Evolutionary conservation across 1,284 basidiomycete genomes (phyloP).

Genomic region (Cryptococcus sp.): DNA sequence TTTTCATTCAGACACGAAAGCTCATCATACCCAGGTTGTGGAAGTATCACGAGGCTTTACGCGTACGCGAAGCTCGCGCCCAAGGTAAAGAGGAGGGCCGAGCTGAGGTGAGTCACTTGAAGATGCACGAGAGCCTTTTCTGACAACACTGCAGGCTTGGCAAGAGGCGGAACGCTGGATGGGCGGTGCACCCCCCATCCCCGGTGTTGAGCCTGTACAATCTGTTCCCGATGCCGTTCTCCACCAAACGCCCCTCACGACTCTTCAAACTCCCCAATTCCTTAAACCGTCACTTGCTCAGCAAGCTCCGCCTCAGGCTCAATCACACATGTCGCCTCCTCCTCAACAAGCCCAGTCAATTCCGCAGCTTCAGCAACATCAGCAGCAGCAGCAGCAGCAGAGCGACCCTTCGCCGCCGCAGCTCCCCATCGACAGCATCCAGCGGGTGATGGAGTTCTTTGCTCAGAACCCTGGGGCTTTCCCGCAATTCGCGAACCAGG

Average conservation of each 20-base stretch:
- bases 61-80: slow-evolving; percentile 44
- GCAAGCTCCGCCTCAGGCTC: not conserved
- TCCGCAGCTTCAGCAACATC: not conserved
- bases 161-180: slow-evolving; percentile 50
- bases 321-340: slow-evolving; percentile 4
- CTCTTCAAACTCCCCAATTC: slow-evolving; percentile 6
- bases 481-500: slow-evolving; percentile 11
- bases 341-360: not conserved
- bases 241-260: slow-evolving; percentile 26
- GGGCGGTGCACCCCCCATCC: slow-evolving; percentile 42
- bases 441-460: slow-evolving; percentile 20
- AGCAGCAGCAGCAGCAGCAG: slow-evolving; percentile 4
- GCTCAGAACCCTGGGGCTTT: slow-evolving; percentile 15
- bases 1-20: not conserved
- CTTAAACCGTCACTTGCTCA: slow-evolving; percentile 11
- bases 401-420: not conserved
- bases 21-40: slow-evolving; percentile 9
- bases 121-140: not conserved
- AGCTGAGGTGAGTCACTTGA: slow-evolving; percentile 33
- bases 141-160: slow-evolving; percentile 39
- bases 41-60: slow-evolving; percentile 45
- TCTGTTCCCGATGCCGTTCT: slow-evolving; percentile 31
- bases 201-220: slow-evolving; percentile 37
- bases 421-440: slow-evolving; percentile 15
- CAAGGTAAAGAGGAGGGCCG: slow-evolving; percentile 47